Percentiles rank a stretch among this genome's conserved stretches.
These are phyloP conservation scores for Jamesozyma gamospora DNA, from an alignment of 805 yeast species.

Conservation along the genomic window DNA sequence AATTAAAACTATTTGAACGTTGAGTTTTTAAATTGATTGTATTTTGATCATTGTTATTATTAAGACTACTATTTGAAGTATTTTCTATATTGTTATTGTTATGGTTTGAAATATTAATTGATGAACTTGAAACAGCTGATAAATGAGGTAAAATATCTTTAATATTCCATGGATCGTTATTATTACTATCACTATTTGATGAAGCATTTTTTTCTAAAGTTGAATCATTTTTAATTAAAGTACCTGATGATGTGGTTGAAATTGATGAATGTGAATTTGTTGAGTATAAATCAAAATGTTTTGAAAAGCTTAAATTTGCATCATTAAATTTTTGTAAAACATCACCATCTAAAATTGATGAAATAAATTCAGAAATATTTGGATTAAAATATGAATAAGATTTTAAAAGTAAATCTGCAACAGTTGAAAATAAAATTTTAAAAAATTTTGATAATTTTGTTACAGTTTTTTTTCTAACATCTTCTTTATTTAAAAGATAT, in stretches of 20 bases:
- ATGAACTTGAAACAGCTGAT: constrained; percentile 3
- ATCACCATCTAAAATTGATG: constrained; percentile 13
- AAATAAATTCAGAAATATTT: constrained; percentile 12
- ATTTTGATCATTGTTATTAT: neutral
- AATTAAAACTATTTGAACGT: neutral
- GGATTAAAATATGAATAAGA: constrained; percentile 13
- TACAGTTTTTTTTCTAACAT: constrained; percentile 12
- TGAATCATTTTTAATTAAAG: neutral
- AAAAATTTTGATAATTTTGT: constrained; percentile 17
- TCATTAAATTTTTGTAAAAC: constrained; percentile 7
- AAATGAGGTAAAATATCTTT: constrained; percentile 6
- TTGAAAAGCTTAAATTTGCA: neutral
- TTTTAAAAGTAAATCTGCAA: constrained; percentile 16
- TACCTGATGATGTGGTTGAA: neutral
- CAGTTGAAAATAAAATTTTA: constrained; percentile 13
- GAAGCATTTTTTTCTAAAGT: neutral
- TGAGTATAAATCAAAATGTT: neutral
- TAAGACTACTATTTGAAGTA: neutral
- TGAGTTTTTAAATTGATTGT: neutral
- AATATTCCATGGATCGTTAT: constrained; percentile 1
- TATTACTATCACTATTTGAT: neutral
- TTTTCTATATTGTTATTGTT: neutral
- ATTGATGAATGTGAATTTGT: neutral
- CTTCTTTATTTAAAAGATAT: constrained; percentile 12
- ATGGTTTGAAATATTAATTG: neutral